Evolutionary conservation across 495 filamentous ascomycete genomes (phyloP).

Genomic region (Cercophora scortea): DNA sequence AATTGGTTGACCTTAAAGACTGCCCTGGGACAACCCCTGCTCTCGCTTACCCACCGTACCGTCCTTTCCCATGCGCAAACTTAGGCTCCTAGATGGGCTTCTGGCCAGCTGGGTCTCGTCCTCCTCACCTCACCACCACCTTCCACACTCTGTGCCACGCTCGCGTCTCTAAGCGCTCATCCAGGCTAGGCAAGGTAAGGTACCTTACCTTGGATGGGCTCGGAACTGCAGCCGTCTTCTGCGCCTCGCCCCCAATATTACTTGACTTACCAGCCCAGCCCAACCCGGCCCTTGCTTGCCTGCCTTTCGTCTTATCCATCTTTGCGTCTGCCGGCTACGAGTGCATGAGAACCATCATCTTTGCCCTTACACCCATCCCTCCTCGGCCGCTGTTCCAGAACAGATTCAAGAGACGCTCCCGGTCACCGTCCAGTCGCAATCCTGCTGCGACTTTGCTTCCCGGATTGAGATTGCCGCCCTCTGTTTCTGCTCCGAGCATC

Average conservation of each 20-base stretch:
- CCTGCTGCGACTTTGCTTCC: slow-evolving; percentile 6
- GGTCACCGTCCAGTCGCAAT: slow-evolving; percentile 1
- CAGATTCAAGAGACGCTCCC: neutral
- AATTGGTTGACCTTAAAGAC: no score
- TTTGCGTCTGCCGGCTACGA: slow-evolving; percentile 1
- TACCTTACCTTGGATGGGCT: neutral
- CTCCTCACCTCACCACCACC: neutral
- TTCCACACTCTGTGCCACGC: neutral
- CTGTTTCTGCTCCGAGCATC: neutral
- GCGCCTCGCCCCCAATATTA: slow-evolving; percentile 3
- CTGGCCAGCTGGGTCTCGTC: neutral
- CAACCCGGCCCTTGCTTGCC: no score
- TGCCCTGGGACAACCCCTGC: no score
- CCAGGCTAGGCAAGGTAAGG: neutral
- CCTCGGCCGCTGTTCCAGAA: neutral
- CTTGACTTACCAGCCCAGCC: no score
- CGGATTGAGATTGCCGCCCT: neutral
- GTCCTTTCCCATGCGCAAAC: no score
- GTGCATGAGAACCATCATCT: slow-evolving; percentile 1
- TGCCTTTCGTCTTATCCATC: neutral
- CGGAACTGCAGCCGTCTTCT: slow-evolving; percentile 1
- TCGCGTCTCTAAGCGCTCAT: slow-evolving; percentile 1
- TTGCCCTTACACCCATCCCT: neutral
- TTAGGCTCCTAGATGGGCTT: no score
- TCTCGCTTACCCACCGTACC: no score